phyloP scores from a whole-genome alignment of 768 basidiomycete genomes.

The Tylopilus intermedius region DNA sequence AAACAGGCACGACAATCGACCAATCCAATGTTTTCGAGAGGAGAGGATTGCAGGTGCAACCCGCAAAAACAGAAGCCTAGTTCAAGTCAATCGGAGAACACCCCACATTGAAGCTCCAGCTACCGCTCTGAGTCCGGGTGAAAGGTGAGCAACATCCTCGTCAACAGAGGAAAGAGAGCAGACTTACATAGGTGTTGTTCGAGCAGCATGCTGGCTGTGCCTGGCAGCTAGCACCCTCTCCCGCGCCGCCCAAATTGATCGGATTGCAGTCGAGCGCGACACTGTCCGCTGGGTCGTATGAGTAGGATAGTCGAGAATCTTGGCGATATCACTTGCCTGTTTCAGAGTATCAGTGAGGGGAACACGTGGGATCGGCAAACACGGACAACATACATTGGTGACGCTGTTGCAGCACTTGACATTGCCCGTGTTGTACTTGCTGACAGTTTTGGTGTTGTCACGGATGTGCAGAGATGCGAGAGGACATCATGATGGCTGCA shows the following conservation, averaged over 20 bases:
- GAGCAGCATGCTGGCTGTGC: slow-evolving; percentile 27
- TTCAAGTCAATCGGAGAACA: slow-evolving; percentile 24
- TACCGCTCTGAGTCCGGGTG: slow-evolving; percentile 8
- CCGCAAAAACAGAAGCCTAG: slow-evolving; percentile 7
- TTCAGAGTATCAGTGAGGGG: background rate
- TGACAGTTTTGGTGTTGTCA: background rate
- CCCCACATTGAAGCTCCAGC: slow-evolving; percentile 14
- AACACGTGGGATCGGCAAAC: background rate
- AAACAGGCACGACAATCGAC: too few species aligned
- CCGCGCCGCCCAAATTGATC: slow-evolving; percentile 17
- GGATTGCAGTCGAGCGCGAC: slow-evolving; percentile 25
- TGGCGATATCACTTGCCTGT: slow-evolving; percentile 12
- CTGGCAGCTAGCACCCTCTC: slow-evolving; percentile 16
- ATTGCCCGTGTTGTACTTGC: slow-evolving; percentile 17
- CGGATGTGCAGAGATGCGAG: slow-evolving; percentile 16
- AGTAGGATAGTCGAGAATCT: background rate
- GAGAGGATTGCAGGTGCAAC: background rate
- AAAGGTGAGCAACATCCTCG: too few species aligned
- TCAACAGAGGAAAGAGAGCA: background rate
- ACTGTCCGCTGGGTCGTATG: slow-evolving; percentile 16
- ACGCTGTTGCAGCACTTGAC: slow-evolving; percentile 21
- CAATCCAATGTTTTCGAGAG: too few species aligned
- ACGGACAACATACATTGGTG: slow-evolving; percentile 14
- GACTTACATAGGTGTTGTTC: slow-evolving; percentile 18
- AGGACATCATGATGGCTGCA: slow-evolving; percentile 22